Percentiles rank a stretch among this genome's conserved stretches.
Evolutionary conservation across 805 yeast genomes (phyloP).

Genomic region (Candida germanica): DNA sequence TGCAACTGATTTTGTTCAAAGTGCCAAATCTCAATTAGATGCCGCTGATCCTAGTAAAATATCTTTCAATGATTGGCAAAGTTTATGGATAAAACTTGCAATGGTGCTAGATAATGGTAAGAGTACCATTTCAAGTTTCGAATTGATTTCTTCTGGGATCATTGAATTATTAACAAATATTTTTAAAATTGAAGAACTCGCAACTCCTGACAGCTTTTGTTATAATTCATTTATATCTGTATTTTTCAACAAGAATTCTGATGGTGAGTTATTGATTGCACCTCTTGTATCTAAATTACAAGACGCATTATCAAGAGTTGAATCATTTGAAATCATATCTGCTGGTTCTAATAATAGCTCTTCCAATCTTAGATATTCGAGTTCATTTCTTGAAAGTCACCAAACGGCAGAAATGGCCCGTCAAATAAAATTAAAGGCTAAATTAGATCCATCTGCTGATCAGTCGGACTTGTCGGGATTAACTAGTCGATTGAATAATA

Average conservation of each 20-base stretch:
- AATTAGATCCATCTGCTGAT: constrained; percentile 16
- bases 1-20: constrained; percentile 1
- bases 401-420: constrained; percentile 65
- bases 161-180: constrained; percentile 40
- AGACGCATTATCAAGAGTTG: constrained; percentile 70
- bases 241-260: constrained; percentile 26
- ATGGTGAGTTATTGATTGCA: constrained; percentile 35
- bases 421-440: constrained; percentile 61
- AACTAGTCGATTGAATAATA: constrained; percentile 20
- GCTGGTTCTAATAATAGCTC: constrained; percentile 8
- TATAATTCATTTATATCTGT: constrained; percentile 43
- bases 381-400: constrained; percentile 15
- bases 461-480: constrained; percentile 16
- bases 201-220: constrained; percentile 22
- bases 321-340: constrained; percentile 62
- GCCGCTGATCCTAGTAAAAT: constrained; percentile 1
- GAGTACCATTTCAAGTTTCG: constrained; percentile 63
- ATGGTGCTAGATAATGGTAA: constrained; percentile 12
- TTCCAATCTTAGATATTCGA: constrained; percentile 7
- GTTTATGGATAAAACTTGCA: constrained; percentile 22
- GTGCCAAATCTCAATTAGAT: constrained; percentile 1
- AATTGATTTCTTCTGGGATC: constrained; percentile 67
- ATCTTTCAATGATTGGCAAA: constrained; percentile 36
- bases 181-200: constrained; percentile 25
- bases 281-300: constrained; percentile 53